Evolutionary conservation across 2,329 filamentous ascomycete species (phyloP).

Genomic region (Aspergillus neotritici): DNA sequence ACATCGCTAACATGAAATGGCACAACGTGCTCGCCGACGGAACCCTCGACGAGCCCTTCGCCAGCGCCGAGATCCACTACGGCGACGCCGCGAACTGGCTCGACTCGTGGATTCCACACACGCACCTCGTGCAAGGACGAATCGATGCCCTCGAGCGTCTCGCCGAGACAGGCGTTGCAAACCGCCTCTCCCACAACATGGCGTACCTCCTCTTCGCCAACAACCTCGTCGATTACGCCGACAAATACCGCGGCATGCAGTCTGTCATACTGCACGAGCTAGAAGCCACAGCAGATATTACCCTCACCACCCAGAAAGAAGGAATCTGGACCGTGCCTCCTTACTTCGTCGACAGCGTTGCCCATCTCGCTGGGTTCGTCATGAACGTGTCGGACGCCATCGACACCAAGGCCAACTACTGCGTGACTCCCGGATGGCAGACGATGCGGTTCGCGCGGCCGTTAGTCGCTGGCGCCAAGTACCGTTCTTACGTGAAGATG

Average conservation of each 20-base stretch:
- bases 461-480: constrained; percentile 20
- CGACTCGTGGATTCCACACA: constrained; percentile 13
- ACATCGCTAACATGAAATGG: constrained; percentile 2
- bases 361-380: constrained; percentile 31
- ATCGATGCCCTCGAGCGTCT: constrained; percentile 22
- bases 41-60: constrained; percentile 8
- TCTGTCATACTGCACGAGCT: constrained; percentile 24
- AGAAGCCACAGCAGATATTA: constrained; percentile 29
- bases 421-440: constrained; percentile 28
- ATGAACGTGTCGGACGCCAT: constrained; percentile 21
- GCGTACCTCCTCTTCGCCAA: constrained; percentile 30
- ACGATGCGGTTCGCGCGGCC: constrained; percentile 21
- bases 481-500: constrained; percentile 31
- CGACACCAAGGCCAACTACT: constrained; percentile 24
- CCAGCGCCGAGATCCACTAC: constrained; percentile 11
- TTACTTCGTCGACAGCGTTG: constrained; percentile 32
- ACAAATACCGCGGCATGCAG: constrained; percentile 30
- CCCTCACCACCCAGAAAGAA: constrained; percentile 15
- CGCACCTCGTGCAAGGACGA: constrained; percentile 19
- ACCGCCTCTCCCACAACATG: constrained; percentile 26
- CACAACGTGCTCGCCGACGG: constrained; percentile 4
- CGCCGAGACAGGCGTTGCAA: constrained; percentile 23
- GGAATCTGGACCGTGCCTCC: constrained; percentile 29
- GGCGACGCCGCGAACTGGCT: constrained; percentile 13
- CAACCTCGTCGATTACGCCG: constrained; percentile 23